Base-by-base conservation (phyloP, 1,139 yeast species). In the Sugiyamaella castrensis region DNA sequence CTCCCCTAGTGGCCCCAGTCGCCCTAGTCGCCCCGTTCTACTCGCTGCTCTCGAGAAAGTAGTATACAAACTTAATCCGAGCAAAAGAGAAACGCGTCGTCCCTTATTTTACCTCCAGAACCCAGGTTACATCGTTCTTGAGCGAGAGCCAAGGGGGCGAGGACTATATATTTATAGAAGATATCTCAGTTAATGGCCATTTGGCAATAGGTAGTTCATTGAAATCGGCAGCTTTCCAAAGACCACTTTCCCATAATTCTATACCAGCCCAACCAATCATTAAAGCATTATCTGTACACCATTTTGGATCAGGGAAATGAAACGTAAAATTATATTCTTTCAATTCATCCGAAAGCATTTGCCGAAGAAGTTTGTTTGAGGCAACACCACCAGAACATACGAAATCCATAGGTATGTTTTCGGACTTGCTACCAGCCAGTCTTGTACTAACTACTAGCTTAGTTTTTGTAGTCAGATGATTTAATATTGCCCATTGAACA, bases 241-340 rank as follows among this genome's bases (percentile, higher is more conserved):
- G 64, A 2, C 48, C 53, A 24, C 47, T 35, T 63, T 89, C 96
- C 63, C 72, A 84, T 12, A 89, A 71, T 62, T 91, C 96, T 10
- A 91, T 86, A 0, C 97, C 98, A 0, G 98, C 96, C 80, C 95
- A 87, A 0, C 97, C 98, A 48, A 92, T 92, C 99, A 92, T 92
- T 1, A 89, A 79, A 0, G 98, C 96, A 67, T 92, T 94, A 63
- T 92, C 98, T 0, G 97, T 88, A 63, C 98, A 94, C 55, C 91
- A 71, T 6, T 75, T 70, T 7, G 82, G 72, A 28, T 79, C 82
- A 0, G 97, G 96, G 59, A 83, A 89, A 59, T 79, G 80, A 53
- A 80, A 72, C 1, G 66, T 54, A 11, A 63, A 47, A 19, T 45
- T 41, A 24, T 42, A 15, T n/a, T 36, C 15, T 8, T 15, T 34